Percentiles rank a stretch among this genome's conserved stretches.
Evolutionary conservation across 768 basidiomycete species (phyloP).

Genomic region (Mycena belliarum): DNA sequence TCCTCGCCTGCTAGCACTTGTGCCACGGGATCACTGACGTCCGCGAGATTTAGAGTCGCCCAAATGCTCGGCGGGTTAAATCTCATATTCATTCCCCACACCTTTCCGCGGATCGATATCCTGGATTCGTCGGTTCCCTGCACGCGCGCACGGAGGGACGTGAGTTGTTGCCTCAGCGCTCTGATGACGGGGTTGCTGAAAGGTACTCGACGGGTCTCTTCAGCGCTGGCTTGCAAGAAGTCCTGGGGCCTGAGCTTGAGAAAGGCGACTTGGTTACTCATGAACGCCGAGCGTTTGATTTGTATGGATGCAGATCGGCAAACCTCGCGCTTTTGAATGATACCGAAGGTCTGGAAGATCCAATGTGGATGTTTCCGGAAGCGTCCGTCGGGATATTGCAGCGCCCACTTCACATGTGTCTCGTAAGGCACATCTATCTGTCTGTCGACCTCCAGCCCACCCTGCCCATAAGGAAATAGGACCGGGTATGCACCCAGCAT

Average conservation of each 20-base stretch:
- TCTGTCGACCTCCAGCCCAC: too few species aligned
- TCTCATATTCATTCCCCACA: constrained; percentile 36
- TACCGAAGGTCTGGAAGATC: constrained; percentile 32
- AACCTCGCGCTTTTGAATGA: constrained; percentile 30
- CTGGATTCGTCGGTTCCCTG: constrained; percentile 36
- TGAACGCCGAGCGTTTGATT: constrained; percentile 29
- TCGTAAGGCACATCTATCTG: constrained; percentile 26
- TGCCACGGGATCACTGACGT: constrained; percentile 44
- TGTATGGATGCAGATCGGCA: constrained; percentile 32
- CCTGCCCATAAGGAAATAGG: too few species aligned
- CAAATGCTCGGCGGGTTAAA: constrained; percentile 38
- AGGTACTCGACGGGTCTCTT: constrained; percentile 28
- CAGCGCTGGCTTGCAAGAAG: constrained; percentile 33
- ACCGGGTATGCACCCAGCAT: too few species aligned
- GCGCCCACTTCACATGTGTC: too few species aligned
- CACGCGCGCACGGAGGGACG: constrained; percentile 25
- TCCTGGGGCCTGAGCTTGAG: constrained; percentile 28
- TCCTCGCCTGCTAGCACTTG: constrained; percentile 44
- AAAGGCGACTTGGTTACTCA: constrained; percentile 23
- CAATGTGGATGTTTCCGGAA: constrained; percentile 32
- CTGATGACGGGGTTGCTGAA: constrained; percentile 30
- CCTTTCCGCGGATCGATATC: constrained; percentile 27
- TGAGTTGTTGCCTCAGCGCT: constrained; percentile 27
- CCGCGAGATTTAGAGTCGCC: constrained; percentile 44
- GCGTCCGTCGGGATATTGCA: constrained; percentile 30